phyloP scores from a whole-genome alignment of 2,329 filamentous ascomycete genomes.

The Coniochaeta sp. region DNA sequence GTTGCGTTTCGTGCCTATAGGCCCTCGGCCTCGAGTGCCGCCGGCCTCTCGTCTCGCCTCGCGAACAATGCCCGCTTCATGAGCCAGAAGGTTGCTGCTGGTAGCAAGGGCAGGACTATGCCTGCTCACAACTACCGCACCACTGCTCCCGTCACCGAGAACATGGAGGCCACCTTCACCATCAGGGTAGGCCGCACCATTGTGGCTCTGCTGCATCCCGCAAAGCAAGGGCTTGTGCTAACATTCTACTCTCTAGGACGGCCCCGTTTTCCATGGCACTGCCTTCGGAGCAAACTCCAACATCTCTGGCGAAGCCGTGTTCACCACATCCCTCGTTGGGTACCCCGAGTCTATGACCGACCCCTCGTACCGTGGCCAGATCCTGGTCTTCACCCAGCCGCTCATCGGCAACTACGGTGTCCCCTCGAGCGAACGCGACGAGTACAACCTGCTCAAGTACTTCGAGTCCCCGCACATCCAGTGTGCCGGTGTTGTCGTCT shows the following conservation, averaged over 20 bases:
- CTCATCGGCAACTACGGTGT: slow-evolving; percentile 98
- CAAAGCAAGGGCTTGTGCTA: slow-evolving; percentile 16
- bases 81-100: slow-evolving; percentile 48
- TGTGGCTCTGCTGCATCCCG: slow-evolving; percentile 4
- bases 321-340: slow-evolving; percentile 94
- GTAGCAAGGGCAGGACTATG: slow-evolving; percentile 63
- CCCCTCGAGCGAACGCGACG: slow-evolving; percentile 75
- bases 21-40: slow-evolving; percentile 39
- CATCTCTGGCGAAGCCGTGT: slow-evolving; percentile 96
- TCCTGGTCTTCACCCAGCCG: slow-evolving; percentile 96
- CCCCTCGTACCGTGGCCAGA: slow-evolving; percentile 86
- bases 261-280: slow-evolving; percentile 91
- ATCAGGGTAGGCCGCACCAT: slow-evolving; percentile 58
- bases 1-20: slow-evolving; percentile 45
- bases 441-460: slow-evolving; percentile 89
- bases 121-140: slow-evolving; percentile 49
- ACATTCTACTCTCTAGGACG: slow-evolving; percentile 51
- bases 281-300: slow-evolving; percentile 96
- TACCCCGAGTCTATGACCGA: slow-evolving; percentile 95
- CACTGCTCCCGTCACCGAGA: slow-evolving; percentile 54
- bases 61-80: slow-evolving; percentile 26
- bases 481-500: slow-evolving; percentile 90
- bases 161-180: slow-evolving; percentile 84
- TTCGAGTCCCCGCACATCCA: slow-evolving; percentile 98
- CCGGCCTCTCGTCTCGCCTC: slow-evolving; percentile 23